phyloP scores from a whole-genome alignment of 129 eudicot genomes.

The Helianthus annuus region DNA sequence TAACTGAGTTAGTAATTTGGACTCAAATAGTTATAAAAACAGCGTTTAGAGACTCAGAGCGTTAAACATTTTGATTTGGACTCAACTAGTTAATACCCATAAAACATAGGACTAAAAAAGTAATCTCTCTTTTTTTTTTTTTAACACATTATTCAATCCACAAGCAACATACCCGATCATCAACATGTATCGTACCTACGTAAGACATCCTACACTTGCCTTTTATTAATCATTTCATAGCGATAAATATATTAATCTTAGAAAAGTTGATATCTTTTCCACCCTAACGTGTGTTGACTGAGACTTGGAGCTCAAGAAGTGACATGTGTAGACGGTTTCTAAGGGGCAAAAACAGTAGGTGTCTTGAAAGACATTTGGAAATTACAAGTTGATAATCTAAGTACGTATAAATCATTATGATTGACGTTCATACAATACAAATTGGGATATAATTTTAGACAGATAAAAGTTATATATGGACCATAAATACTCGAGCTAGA shows the following conservation, averaged over 20 bases:
- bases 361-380: background rate
- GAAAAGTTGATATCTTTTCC: background rate
- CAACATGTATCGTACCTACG: background rate
- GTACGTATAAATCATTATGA: background rate
- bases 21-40: too few relatives aligned
- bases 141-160: background rate
- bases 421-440: too few relatives aligned
- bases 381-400: background rate
- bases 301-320: too few relatives aligned
- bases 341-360: background rate
- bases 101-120: too few relatives aligned
- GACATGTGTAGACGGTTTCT: background rate
- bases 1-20: too few relatives aligned
- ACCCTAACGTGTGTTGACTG: background rate
- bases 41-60: too few relatives aligned
- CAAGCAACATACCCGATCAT: background rate
- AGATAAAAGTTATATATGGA: too few relatives aligned
- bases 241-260: background rate
- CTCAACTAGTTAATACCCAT: too few relatives aligned
- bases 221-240: background rate
- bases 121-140: too few relatives aligned
- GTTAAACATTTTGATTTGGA: too few relatives aligned
- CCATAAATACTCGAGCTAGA: too few relatives aligned
- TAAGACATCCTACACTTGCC: constrained; percentile 4
- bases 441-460: too few relatives aligned